A percentile compares a stretch with the other conserved stretches of the same genome.
These are phyloP conservation scores for Aspergillus fructus DNA, from an alignment of 2,329 filamentous ascomycete species.

Conservation along the genomic window DNA sequence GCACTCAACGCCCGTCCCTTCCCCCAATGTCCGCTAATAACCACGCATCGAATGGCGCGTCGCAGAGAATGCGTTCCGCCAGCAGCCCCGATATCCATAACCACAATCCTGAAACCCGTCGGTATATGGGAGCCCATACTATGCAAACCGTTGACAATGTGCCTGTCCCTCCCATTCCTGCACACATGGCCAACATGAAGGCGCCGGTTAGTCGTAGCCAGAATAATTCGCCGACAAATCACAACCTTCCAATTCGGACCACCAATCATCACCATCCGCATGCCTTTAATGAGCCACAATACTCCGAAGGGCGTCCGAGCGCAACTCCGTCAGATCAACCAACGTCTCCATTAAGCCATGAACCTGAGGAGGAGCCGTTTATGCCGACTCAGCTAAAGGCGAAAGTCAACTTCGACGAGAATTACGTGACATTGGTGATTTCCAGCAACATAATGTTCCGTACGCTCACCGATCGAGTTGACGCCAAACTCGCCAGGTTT, in stretches of 20 bases:
- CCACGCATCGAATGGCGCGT: constrained; percentile 51
- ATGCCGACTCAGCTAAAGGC: constrained; percentile 83
- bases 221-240: constrained; percentile 72
- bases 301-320: constrained; percentile 32
- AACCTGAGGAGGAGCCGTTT: constrained; percentile 42
- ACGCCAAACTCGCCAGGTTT: constrained; percentile 86
- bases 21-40: constrained; percentile 64
- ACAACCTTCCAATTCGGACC: constrained; percentile 66
- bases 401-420: constrained; percentile 88
- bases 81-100: constrained; percentile 93
- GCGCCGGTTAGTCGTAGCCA: constrained; percentile 71
- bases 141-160: constrained; percentile 56
- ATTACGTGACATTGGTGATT: constrained; percentile 93
- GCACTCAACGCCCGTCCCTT: constrained; percentile 70
- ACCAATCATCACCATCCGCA: constrained; percentile 53
- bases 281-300: constrained; percentile 40
- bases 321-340: constrained; percentile 30
- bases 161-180: constrained; percentile 74
- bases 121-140: constrained; percentile 55
- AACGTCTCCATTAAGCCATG: constrained; percentile 35
- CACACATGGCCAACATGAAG: constrained; percentile 63
- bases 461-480: constrained; percentile 89
- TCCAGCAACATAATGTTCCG: constrained; percentile 94
- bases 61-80: constrained; percentile 80
- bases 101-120: constrained; percentile 52